Percentiles rank a stretch among this genome's conserved stretches.
Evolutionary conservation across 2,329 filamentous ascomycete species (phyloP).

Genomic region (Botrytis sinoallii): DNA sequence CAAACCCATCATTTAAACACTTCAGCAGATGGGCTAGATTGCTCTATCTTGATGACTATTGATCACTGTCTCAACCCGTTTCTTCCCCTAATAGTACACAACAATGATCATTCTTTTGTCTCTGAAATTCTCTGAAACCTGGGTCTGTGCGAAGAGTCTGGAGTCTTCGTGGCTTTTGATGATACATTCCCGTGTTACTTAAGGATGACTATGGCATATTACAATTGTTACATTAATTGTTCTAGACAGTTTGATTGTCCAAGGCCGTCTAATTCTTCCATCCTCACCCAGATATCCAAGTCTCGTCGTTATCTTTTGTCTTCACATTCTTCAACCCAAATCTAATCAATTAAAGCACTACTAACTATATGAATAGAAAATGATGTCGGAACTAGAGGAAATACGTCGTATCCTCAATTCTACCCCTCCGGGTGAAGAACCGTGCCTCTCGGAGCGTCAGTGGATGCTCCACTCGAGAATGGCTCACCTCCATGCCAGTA

Average conservation of each 20-base stretch:
- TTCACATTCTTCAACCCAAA: neutral
- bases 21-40: neutral
- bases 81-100: neutral
- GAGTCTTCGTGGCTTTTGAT: neutral
- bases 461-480: no score
- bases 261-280: neutral
- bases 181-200: neutral
- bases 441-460: no score
- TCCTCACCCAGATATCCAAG: neutral
- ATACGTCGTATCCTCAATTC: no score
- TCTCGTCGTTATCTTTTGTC: neutral
- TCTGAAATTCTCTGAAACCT: neutral
- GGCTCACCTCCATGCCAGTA: no score
- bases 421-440: no score
- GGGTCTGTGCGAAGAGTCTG: neutral
- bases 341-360: neutral
- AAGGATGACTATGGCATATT: neutral
- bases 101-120: neutral
- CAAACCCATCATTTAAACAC: fast-evolving
- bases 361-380: neutral
- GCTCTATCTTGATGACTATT: neutral
- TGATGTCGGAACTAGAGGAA: no score
- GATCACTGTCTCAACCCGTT: neutral
- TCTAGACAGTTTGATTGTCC: neutral
- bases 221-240: neutral